These are phyloP conservation scores for Beta macrorhiza DNA, from an alignment of 179 eudicot species.

Conservation along the genomic window DNA sequence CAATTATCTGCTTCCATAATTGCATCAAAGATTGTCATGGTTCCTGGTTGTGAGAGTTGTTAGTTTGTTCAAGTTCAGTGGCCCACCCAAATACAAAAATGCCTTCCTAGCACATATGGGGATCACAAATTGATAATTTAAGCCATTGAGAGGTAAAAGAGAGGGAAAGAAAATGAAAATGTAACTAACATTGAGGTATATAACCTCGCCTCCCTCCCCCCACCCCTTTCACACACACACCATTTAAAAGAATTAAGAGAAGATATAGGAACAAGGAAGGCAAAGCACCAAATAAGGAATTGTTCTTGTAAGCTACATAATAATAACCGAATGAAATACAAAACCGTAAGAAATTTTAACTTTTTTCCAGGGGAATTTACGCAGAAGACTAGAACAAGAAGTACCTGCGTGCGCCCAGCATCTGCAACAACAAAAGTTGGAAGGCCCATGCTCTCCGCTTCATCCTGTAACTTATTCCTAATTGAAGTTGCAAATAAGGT, in stretches of 20 bases:
- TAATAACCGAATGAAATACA: background rate
- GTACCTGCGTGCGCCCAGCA: slow-evolving; percentile 96
- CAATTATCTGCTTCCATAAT: background rate
- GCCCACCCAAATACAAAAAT: background rate
- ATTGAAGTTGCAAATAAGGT: background rate
- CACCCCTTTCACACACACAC: background rate
- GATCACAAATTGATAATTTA: background rate
- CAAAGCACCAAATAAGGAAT: background rate
- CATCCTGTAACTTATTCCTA: slow-evolving; percentile 84
- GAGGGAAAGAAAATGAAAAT: background rate
- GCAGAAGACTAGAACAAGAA: background rate
- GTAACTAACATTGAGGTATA: background rate
- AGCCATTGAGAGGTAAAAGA: background rate
- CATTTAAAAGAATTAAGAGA: background rate
- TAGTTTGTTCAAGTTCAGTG: background rate
- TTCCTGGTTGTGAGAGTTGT: background rate
- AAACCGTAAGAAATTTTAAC: background rate
- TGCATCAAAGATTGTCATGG: background rate
- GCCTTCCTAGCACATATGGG: background rate
- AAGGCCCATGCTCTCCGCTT: slow-evolving; percentile 85
- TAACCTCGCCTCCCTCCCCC: background rate
- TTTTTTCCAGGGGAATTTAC: background rate
- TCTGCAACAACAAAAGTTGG: slow-evolving; percentile 96
- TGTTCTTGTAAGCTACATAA: background rate
- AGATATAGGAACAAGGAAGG: background rate